A percentile compares a stretch with the other conserved stretches of the same genome.
phyloP scores from a whole-genome alignment of 352 stramenopile species.

The Sclerospora graminicola region DNA sequence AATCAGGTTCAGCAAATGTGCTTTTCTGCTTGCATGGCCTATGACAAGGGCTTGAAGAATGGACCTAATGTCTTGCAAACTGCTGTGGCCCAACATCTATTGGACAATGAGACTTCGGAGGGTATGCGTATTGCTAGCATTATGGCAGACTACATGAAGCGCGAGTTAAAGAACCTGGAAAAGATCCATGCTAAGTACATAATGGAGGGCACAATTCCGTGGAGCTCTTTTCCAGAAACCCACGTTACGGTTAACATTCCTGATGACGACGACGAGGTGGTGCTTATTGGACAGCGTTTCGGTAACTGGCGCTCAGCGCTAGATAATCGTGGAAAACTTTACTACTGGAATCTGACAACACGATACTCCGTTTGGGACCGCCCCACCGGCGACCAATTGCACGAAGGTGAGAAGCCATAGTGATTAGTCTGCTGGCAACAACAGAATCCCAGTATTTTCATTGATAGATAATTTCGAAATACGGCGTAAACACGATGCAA shows the following conservation, averaged over 20 bases:
- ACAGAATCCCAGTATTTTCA: background rate
- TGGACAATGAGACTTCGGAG: constrained; percentile 53
- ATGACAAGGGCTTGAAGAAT: constrained; percentile 84
- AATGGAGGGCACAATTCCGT: constrained; percentile 65
- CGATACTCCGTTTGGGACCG: constrained; percentile 74
- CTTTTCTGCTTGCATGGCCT: constrained; percentile 91
- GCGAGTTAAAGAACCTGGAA: constrained; percentile 71
- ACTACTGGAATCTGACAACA: constrained; percentile 84
- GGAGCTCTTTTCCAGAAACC: constrained; percentile 34
- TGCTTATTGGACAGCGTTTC: constrained; percentile 71
- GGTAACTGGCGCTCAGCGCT: constrained; percentile 80
- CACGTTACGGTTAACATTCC: constrained; percentile 7
- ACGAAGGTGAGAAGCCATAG: constrained; percentile 39
- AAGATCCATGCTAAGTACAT: constrained; percentile 65
- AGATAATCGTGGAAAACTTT: constrained; percentile 79
- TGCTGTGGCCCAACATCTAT: constrained; percentile 59
- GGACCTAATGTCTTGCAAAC: constrained; percentile 38
- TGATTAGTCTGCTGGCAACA: constrained; percentile 3
- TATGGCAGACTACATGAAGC: constrained; percentile 65
- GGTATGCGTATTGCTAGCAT: constrained; percentile 49
- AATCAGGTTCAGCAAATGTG: constrained; percentile 92
- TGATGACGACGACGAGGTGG: constrained; percentile 46
- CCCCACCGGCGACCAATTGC: constrained; percentile 43
- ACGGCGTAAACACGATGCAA: too few relatives aligned
- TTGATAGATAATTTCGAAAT: too few relatives aligned